Evolutionary conservation across 2,329 filamentous ascomycete genomes (phyloP), one percentile per base, ranked within the genome.

Genomic region (Paecilomyces sp.): DNA sequence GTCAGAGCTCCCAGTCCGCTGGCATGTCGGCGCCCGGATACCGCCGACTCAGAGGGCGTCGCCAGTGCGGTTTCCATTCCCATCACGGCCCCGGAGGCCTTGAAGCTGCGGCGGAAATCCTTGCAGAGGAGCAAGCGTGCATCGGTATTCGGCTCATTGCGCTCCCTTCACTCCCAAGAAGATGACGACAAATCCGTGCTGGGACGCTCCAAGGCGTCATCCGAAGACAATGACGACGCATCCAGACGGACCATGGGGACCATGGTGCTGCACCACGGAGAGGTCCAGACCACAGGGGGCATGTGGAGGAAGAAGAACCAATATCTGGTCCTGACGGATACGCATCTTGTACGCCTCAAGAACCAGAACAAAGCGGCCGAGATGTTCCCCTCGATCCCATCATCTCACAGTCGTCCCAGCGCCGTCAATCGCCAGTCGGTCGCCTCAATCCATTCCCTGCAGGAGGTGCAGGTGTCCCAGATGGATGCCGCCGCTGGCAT

Each of bases 291-390:
- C 12, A 85, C 85, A 55, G 86, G 83, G 59, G 83, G 84, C 61
- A 84, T 90, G 80, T 88, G 89, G 74, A 80, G 87, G 70, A 89
- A 88, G 75, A 88, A 87, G 75, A 87, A 83, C 72, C 87, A 90
- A 70, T 90, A 88, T 66, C 76, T 90, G 58, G 88, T 90, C 13
- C 76, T 90, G 64, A 90, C 87, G 6, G 87, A 89, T 64, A 83
- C 81, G 5, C 85, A 89, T 70, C 74, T 90, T 58, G 75, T 89
- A 58, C 81, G 87, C 12, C 89, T 88, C 77, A 88, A 89, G 71
- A 88, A 78, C 66, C 85, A 88, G 65, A 75, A 79, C 53, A 87
- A 87, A 70, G 88, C 88, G 12, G 79, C 81, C 30, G 87, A 90
- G 60, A 77, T 80, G 47, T 90, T 89, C 65, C 80, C 82, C 54